Percentiles rank a stretch among this genome's conserved stretches.
These are phyloP conservation scores for Hymenoscyphus scutula DNA, from an alignment of 2,329 filamentous ascomycete genomes.

Conservation along the genomic window DNA sequence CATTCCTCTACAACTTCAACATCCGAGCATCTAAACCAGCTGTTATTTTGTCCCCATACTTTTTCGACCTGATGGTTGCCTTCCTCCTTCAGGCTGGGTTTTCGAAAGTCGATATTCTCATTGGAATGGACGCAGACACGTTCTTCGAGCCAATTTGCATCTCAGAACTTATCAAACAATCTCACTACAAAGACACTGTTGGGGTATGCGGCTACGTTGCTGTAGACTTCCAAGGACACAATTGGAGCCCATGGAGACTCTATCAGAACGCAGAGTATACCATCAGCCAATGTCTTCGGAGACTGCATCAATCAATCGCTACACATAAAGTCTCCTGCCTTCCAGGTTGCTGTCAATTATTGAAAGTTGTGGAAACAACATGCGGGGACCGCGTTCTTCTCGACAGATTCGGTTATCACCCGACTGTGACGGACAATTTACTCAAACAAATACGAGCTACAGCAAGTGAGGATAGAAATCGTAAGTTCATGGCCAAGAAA, in stretches of 20 bases:
- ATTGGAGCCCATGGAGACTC: constrained; percentile 46
- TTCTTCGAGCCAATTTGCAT: constrained; percentile 47
- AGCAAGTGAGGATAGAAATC: constrained; percentile 50
- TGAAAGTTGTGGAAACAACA: constrained; percentile 49
- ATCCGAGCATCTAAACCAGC: constrained; percentile 41
- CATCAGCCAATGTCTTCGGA: constrained; percentile 46
- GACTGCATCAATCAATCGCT: constrained; percentile 49
- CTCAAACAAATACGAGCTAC: constrained; percentile 49
- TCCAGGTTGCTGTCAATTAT: constrained; percentile 49
- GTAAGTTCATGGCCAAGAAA: not conserved
- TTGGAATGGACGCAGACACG: constrained; percentile 50
- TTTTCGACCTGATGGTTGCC: constrained; percentile 36
- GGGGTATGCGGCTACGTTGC: constrained; percentile 50
- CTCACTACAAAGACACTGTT: constrained; percentile 43
- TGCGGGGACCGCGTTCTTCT: constrained; percentile 47
- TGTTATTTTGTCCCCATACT: constrained; percentile 47
- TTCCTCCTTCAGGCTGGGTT: constrained; percentile 41
- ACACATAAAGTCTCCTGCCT: constrained; percentile 50
- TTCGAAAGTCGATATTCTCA: constrained; percentile 43
- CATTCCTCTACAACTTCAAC: constrained; percentile 49
- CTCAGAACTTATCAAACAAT: constrained; percentile 44
- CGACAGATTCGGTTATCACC: constrained; percentile 48
- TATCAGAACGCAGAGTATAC: constrained; percentile 50
- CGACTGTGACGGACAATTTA: constrained; percentile 48
- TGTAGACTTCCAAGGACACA: constrained; percentile 44